Evolutionary conservation across 768 basidiomycete species (phyloP), one percentile per base, ranked within the genome.

Genomic region (Multifurca ochricompacta): DNA sequence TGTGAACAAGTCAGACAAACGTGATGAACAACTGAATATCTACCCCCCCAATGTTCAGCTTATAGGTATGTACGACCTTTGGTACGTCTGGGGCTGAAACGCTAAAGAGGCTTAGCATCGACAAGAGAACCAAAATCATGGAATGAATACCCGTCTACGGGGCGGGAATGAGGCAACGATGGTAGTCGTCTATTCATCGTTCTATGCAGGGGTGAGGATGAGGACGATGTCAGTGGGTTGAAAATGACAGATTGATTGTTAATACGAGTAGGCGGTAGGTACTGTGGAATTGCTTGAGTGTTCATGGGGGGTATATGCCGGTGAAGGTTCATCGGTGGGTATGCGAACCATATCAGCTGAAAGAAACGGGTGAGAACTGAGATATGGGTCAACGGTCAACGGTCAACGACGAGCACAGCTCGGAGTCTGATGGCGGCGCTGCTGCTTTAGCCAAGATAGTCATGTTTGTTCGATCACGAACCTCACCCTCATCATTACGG

Each of bases 1-100:
- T 16, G 25, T 21, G 16, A 45, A 14, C 9, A 11, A 18, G 18
- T 3, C 25, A 23, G 23, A 50, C 60, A 16, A 16, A 62, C 61
- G 60, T 57, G 55, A 62, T 59, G 44, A 32, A 30, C 16, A 54
- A 34, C 47, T 48, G 48, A 39, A 60, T 42, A 30, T 60, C 56
- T 1, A 49, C 51, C 6, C 28, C 48, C n/a, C 40, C 47, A 8
- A 45, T 27, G 19, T 27, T 48, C 19, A 59, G 34, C 21, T 1
- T 46, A 23, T 59, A 59, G 3, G 46, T 37, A 21, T 59, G 55
- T 19, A 59, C 28, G 31, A 58, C 34, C 25, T 61, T 54, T 21
- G n/a, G 27, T 8, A 48, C 49, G 28, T 48, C 35, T 8, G 34
- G 18, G 10, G 31, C 32, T 13, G 44, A 21, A 21, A 35, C 10